Evolutionary conservation across 208 protist species (phyloP).

Genomic region (Balamuthia mandrillaris): DNA sequence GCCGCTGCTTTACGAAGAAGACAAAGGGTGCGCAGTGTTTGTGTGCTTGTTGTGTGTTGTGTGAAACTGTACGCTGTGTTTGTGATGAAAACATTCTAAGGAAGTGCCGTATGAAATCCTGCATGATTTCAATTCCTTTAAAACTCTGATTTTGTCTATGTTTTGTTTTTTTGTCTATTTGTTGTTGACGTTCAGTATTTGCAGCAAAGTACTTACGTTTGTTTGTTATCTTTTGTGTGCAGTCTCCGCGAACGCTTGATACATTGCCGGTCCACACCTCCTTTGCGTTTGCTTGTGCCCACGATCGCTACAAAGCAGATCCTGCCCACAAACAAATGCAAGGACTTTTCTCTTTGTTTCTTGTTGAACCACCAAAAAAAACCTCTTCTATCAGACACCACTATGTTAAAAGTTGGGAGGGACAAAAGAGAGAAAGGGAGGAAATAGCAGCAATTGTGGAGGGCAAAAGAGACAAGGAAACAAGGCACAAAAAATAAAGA

Average conservation of each 20-base stretch:
- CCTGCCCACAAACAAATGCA: too few species aligned
- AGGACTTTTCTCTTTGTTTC: too few species aligned
- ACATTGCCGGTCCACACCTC: too few species aligned
- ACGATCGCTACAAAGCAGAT: neutral
- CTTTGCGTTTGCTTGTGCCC: neutral
- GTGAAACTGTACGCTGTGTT: too few species aligned
- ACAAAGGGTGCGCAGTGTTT: too few species aligned
- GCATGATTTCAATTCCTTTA: too few species aligned
- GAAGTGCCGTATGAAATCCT: too few species aligned
- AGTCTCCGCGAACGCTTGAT: too few species aligned
- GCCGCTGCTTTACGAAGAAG: too few species aligned
- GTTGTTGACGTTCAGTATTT: neutral
- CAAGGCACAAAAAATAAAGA: neutral
- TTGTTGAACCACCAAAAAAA: neutral
- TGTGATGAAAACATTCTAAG: too few species aligned
- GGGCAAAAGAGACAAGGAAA: neutral
- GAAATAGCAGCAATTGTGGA: neutral
- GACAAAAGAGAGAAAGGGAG: neutral
- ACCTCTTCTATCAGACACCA: neutral
- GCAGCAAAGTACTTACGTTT: neutral
- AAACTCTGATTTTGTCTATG: neutral
- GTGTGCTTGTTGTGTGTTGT: too few species aligned
- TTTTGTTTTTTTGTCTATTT: neutral
- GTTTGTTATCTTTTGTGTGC: neutral
- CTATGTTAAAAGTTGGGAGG: neutral